Base-by-base conservation (phyloP, 441 rosid species). In the Kokia cookei region DNA sequence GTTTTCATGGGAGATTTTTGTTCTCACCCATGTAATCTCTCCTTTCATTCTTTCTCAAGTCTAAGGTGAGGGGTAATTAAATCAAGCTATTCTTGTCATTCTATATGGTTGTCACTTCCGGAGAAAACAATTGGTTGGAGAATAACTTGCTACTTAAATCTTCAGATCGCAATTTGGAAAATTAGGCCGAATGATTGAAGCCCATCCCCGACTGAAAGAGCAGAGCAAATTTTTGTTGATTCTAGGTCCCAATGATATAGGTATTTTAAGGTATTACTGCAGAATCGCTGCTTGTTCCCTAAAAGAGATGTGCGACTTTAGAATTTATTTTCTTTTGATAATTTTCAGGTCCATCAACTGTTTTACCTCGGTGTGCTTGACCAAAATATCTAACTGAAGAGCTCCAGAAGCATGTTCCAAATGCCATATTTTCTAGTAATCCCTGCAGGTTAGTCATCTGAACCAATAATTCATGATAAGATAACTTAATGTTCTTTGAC, bases 1-100 rank as follows among this genome's bases (percentile, higher is more conserved):
- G 97, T 96, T 69, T 92, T 96, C 77, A 91, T 96, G 98, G 98
- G 98, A 45, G 89, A 92, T 57, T 92, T 93, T 74, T 91, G 90
- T 78, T 93, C 96, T 69, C 89, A 27, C 76, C 94, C 97, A 22
- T 96, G 93, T 82, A 92, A 90, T 79, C 86, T 91, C 75, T 76
- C 97, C 29, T 96, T 88, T 78, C 86, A 84, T 82, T 90, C 97
- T 35, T 93, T 87, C 77, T 83, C 92, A 78, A 86, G 72, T 81
- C 93, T 92, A 66, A 93, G 96, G 99, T 96, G 79, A 81, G 85
- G 37, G 45, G 54, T 72, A 62, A 42, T 76, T 75, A 27, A 65
- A 54, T 37, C 62, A 51, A 24, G 13, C 55, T 24, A 42, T 24
- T 72, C 65, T 42, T 71, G 32, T 65, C 60, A 65, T 47, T 53